Evolutionary conservation across 768 basidiomycete genomes (phyloP).

Genomic region (Albatrellus ellisii): DNA sequence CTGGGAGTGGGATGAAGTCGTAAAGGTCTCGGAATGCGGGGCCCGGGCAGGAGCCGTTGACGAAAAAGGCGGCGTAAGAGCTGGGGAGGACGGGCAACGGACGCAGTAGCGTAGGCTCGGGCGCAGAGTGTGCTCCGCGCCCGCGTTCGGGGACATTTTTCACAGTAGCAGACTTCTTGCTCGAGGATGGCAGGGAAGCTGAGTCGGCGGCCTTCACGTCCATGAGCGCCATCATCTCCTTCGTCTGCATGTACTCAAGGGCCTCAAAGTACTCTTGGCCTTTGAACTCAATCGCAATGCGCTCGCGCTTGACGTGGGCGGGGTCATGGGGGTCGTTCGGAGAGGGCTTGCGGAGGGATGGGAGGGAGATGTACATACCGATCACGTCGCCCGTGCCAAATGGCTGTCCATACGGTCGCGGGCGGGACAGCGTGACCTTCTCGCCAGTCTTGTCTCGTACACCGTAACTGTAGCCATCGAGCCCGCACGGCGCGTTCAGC

Average conservation of each 20-base stretch:
- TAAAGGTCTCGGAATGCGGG: constrained; percentile 80
- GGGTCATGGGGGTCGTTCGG: constrained; percentile 64
- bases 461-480: constrained; percentile 91
- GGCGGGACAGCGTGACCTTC: constrained; percentile 75
- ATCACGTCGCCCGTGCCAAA: constrained; percentile 81
- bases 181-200: constrained; percentile 35
- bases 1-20: constrained; percentile 76
- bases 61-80: constrained; percentile 78
- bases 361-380: constrained; percentile 89
- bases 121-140: constrained; percentile 25
- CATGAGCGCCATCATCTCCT: constrained; percentile 88
- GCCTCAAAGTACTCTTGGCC: constrained; percentile 97
- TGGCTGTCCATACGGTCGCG: constrained; percentile 58
- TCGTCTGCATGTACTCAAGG: constrained; percentile 74
- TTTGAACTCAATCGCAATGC: constrained; percentile 90
- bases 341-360: constrained; percentile 45
- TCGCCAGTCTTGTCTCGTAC: constrained; percentile 88
- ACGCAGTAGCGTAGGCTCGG: constrained; percentile 29
- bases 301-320: constrained; percentile 73
- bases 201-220: constrained; percentile 30
- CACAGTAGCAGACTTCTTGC: constrained; percentile 54
- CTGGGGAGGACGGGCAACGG: constrained; percentile 54
- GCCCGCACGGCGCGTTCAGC: constrained; percentile 84
- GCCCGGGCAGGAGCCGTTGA: constrained; percentile 80
- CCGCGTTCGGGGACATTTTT: constrained; percentile 53